Conservation (phyloP, 208 protist species). For the Trypanosoma avium region DNA sequence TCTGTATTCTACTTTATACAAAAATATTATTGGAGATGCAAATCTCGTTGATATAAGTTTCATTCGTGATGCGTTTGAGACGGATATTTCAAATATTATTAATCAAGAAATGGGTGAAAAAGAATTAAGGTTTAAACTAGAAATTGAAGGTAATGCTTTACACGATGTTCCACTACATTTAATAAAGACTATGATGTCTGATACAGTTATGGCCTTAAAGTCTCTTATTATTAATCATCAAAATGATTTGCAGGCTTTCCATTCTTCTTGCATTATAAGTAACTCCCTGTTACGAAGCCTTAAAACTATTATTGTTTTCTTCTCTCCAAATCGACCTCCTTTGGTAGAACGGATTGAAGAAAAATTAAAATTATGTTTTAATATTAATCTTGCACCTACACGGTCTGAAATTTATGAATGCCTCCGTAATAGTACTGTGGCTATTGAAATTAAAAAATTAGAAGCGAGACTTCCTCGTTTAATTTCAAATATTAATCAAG, state of each 20-base stretch:
- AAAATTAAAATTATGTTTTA: slow-evolving; percentile 81
- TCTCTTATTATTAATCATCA: slow-evolving; percentile 19
- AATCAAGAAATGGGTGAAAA: background rate
- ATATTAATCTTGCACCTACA: slow-evolving; percentile 30
- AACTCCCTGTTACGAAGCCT: slow-evolving; percentile 43
- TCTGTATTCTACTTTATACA: slow-evolving; percentile 41
- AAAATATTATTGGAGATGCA: slow-evolving; percentile 47
- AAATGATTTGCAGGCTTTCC: slow-evolving; percentile 35
- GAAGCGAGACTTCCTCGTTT: slow-evolving; percentile 44
- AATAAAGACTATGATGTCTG: slow-evolving; percentile 47
- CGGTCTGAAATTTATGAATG: slow-evolving; percentile 45
- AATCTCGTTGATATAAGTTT: slow-evolving; percentile 63
- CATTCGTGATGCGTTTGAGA: slow-evolving; percentile 55
- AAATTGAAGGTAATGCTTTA: slow-evolving; percentile 55
- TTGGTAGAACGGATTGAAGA: slow-evolving; percentile 48
- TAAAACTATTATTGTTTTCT: slow-evolving; percentile 61
- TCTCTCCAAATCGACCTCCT: slow-evolving; percentile 44
- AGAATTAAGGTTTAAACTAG: slow-evolving; percentile 58
- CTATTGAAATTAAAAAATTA: slow-evolving; percentile 43
- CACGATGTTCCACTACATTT: slow-evolving; percentile 45
- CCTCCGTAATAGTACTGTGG: slow-evolving; percentile 38
- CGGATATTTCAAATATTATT: background rate
- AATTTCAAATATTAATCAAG: slow-evolving; percentile 39
- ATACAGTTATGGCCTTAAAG: slow-evolving; percentile 35
- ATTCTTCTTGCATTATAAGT: slow-evolving; percentile 53